Evolutionary conservation across 352 stramenopile species (phyloP), one percentile per base, ranked within the genome.

Genomic region (Globisporangium polare): DNA sequence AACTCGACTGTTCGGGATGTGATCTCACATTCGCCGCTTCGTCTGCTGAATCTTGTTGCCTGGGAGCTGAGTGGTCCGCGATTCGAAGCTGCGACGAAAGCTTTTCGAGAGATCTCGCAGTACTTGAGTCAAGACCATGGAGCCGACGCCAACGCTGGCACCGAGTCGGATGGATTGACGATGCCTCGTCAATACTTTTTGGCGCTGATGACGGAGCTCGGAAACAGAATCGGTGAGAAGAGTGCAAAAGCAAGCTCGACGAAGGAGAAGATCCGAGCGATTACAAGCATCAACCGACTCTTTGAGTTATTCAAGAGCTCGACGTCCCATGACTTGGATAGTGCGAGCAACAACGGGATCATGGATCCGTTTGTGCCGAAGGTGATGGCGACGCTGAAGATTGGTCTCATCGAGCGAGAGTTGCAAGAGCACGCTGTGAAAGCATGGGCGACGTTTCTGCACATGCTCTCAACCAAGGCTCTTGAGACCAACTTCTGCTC

Each of bases 311-410:
- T 89, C 51, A 77, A 78, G 7, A 68, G 59, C 13, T 50, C 59
- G 7, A 61, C 67, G 2, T 12, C 58, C 13, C 50, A 77, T 35
- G 67, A 72, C n/a, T 47, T 53, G 18, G 60, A 79, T n/a, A 49
- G 62, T 43, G 41, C 67, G 45, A 62, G 64, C 52, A 67, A 58
- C 15, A 74, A 68, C 62, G 83, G 86, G 37, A 64, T 80, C 18
- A 66, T 96, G 10, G 88, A 96, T 61, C 64, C 83, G 20, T 96
- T 92, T 67, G 77, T 96, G 17, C 88, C 88, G 2, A 96, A 96
- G 66, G 84, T 96, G 39, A 96, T 96, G 88, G 88, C 86, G 24
- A 95, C 86, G 22, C 68, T 96, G 5, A 96, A 96, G 62, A 74
- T 92, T 8, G 84, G 79, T 26, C 62, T 94, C 8, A 67, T 66